phyloP scores from a whole-genome alignment of 345 rosid genomes.

The Raphanus sativus region DNA sequence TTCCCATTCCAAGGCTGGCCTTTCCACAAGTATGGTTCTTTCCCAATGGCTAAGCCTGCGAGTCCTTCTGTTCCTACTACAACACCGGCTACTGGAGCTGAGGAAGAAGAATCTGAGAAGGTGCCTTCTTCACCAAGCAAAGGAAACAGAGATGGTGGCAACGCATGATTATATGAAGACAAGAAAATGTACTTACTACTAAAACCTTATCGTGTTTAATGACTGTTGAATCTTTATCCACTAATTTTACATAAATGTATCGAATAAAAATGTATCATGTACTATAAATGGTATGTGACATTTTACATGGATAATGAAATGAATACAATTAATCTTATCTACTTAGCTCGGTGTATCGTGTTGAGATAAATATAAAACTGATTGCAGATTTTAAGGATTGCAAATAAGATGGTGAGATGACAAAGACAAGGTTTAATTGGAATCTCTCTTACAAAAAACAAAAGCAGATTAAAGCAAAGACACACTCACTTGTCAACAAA shows the following conservation, averaged over 20 bases:
- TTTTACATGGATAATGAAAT: background rate
- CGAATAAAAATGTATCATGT: background rate
- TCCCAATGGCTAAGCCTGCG: background rate
- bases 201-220: background rate
- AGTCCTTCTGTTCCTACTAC: background rate
- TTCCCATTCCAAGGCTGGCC: background rate
- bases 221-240: background rate
- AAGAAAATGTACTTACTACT: background rate
- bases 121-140: background rate
- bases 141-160: background rate
- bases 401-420: background rate
- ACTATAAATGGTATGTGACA: background rate
- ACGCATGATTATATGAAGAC: background rate
- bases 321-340: background rate
- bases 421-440: background rate
- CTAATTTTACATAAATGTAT: background rate
- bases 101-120: background rate
- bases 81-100: background rate
- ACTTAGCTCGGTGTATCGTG: background rate
- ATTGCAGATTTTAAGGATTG: too few species aligned
- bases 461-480: constrained; percentile 9
- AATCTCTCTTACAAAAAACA: background rate
- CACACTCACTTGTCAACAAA: constrained; percentile 15
- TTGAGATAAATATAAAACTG: too few species aligned
- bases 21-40: background rate